Base-by-base conservation (phyloP, 2,329 filamentous ascomycete genomes). In the Ceratocystis cubensis region DNA sequence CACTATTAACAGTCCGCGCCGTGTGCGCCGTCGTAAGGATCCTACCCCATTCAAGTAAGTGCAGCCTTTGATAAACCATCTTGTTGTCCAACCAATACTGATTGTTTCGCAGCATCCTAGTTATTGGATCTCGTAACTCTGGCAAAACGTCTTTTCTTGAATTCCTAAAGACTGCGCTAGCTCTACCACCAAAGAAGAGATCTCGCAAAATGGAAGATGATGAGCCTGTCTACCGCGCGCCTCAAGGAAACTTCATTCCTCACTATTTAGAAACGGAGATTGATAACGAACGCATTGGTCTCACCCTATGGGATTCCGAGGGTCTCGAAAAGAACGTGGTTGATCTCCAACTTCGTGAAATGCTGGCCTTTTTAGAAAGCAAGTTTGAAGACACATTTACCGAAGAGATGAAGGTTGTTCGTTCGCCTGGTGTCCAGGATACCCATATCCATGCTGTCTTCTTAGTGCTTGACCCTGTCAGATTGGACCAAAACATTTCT, bases 341-440 rank as follows among this genome's bases (percentile, higher is more conserved):
- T 64, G 94, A 97, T 75, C 83, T 97, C 70, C 94, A 99, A 76
- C 80, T 99, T 70, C 86, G 92, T 69, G 91, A 96, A 74, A 92
- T 97, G 80, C 87, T 88, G 44, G 83, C 88, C 7, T 99, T 99
- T 78, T 80, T 99, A 68, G 94, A 99, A 79, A 93, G 88, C 79
- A 97, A 97, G 76, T 99, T 99, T 71, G 93, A 99, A 75, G 94
- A 99, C 73, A 97, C 94, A 0, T 96, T 99, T 74, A 85, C 85
- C 62, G 94, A 99, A 77, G 94, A 99, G 79, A 96, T 96, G 83
- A 97, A 96, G 79, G 92, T 99, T 61, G 82, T 96, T 69, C 88
- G 94, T 72, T 91, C 92, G 65, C 93, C 94, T 30, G 93, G 92
- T 66, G 88, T 90, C 70, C 89, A 91, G 74, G 94, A 99, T 78